Conservation (phyloP, 805 yeast genomes). For the Teunomyces funiuensis region DNA sequence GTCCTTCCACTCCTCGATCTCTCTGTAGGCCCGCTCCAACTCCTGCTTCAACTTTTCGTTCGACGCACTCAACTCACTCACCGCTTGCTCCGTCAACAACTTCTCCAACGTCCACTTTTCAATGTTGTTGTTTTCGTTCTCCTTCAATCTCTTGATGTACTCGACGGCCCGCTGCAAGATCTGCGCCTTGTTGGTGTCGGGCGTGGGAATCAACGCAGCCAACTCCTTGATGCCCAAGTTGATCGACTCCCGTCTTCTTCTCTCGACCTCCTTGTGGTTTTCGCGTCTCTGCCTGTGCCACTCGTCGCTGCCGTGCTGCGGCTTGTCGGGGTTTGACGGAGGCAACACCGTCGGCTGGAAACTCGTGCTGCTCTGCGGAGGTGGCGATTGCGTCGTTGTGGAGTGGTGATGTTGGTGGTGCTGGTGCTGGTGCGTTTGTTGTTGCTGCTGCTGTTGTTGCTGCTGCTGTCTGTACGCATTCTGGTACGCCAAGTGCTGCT, state of each 20-base stretch:
- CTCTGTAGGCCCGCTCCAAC: constrained; percentile 88
- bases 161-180: constrained; percentile 86
- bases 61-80: constrained; percentile 76
- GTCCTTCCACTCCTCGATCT: constrained; percentile 79
- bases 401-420: constrained; percentile 10
- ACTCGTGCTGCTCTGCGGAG: constrained; percentile 8
- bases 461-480: constrained; percentile 18
- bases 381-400: constrained; percentile 12
- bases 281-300: constrained; percentile 83
- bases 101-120: constrained; percentile 96
- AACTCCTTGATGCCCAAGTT: constrained; percentile 83
- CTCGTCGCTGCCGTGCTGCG: constrained; percentile 74
- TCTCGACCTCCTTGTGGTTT: constrained; percentile 94
- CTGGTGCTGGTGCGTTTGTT: constrained; percentile 4
- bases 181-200: constrained; percentile 88
- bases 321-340: constrained; percentile 38
- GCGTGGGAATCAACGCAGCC: constrained; percentile 74
- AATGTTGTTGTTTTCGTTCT: constrained; percentile 82
- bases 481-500: constrained; percentile 19
- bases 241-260: constrained; percentile 86
- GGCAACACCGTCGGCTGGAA: constrained; percentile 39
- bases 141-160: constrained; percentile 84
- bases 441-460: constrained; percentile 19
- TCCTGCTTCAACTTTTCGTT: constrained; percentile 88
- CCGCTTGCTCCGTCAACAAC: constrained; percentile 86